These are phyloP conservation scores for Penicillium paxilli DNA, from an alignment of 495 filamentous ascomycete genomes.

Conservation along the genomic window DNA sequence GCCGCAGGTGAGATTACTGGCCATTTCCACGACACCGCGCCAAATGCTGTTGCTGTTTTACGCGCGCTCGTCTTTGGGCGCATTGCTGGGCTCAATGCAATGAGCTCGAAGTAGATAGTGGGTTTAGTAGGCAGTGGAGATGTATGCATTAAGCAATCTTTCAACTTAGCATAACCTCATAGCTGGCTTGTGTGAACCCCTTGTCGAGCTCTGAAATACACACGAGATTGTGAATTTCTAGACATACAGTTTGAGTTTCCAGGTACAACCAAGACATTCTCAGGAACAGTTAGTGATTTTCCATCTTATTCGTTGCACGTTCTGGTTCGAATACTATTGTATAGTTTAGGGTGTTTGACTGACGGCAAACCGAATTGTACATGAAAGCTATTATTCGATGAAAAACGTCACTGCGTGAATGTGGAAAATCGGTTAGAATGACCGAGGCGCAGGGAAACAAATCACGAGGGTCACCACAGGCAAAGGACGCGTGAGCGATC, in stretches of 20 bases:
- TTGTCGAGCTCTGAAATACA: neutral
- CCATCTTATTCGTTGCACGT: too few species aligned
- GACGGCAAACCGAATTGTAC: too few species aligned
- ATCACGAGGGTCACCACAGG: too few species aligned
- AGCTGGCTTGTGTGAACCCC: neutral
- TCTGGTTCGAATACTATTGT: too few species aligned
- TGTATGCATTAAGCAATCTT: neutral
- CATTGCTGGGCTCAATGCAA: slow-evolving; percentile 5
- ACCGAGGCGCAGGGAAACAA: too few species aligned
- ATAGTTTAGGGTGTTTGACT: too few species aligned
- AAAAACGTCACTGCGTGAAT: too few species aligned
- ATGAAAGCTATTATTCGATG: too few species aligned
- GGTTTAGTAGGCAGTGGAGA: neutral
- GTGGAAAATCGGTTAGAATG: too few species aligned
- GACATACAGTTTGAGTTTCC: neutral
- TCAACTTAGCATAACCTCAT: neutral
- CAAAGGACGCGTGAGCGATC: too few species aligned
- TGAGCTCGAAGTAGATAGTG: slow-evolving; percentile 2
- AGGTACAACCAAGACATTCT: neutral
- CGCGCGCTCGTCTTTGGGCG: slow-evolving; percentile 4
- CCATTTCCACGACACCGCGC: slow-evolving; percentile 4
- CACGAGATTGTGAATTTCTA: neutral
- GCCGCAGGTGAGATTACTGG: slow-evolving; percentile 6
- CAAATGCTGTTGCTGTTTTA: slow-evolving; percentile 5
- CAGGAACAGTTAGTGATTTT: neutral